Evolutionary conservation across 2,329 filamentous ascomycete species (phyloP), one percentile per base, ranked within the genome.

Genomic region (Fusarium sororula): DNA sequence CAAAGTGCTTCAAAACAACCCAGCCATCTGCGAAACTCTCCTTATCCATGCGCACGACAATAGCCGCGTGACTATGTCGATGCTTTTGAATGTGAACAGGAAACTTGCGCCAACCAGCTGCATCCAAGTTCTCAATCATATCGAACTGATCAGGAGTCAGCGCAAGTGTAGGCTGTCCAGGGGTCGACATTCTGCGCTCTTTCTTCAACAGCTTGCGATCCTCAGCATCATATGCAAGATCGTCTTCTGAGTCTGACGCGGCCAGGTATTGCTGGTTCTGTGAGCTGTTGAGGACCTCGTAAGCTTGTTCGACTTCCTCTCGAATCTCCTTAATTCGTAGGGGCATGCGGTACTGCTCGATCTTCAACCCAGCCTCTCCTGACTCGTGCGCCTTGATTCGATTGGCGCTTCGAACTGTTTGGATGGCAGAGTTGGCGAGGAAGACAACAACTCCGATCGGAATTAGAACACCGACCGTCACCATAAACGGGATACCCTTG

Each of bases 61-160:
- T 97, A 7, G 95, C 95, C 0, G 95, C 96, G 82, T 98, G 96
- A 68, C 90, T 94, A 80, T 98, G 94, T n/a, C 87, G 84, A 62
- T 90, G 88, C 11, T 95, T 93, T 73, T 93, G 92, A 44, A 96
- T 95, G 83, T 92, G 91, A 7, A 95, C 90, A 2, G 88, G 89
- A 73, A 90, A 91, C 80, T 92, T 93, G 54, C 87, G 85, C 88
- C 90, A 92, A 9, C 87, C 86, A 5, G 92, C 80, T n/a, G 81
- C 80, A 77, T 98, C 91, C 55, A 98, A 85, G 15, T 90, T 89
- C 37, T 92, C 87, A 70, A 98, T 93, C 90, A 98, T 98, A 55
- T 89, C 87, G 80, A 98, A 97, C 82, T 98, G 96, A 54, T 91
- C 89, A 9, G 91, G 87, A 1, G 93, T 91, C 60, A 98, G 84